Evolutionary conservation across 768 basidiomycete species (phyloP), one percentile per base, ranked within the genome.

Genomic region (Leccinum ochraceum): DNA sequence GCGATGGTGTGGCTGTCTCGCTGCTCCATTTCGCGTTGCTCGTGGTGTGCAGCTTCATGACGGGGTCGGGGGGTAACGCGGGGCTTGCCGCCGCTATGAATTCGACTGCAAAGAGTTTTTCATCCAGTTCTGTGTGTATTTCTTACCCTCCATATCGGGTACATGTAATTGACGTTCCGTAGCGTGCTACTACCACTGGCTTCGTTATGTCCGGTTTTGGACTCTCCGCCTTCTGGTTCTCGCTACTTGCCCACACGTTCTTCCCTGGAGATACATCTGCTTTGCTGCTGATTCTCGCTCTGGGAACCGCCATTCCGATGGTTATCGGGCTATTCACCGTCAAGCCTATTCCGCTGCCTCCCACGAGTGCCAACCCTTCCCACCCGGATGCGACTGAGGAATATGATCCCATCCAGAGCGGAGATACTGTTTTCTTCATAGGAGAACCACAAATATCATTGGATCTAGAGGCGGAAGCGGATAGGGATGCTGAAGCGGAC

Each of bases 191-290:
- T 0, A 83, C 86, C 9, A 92, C 89, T 0, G 88, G 89, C 2
- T 71, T 93, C 9, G 93, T 95, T 36, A 74, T 94, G 20, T 92
- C 92, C 0, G 94, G 92, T 34, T 94, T 92, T 63, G 94, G 95
- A 0, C 83, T 98, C 16, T 94, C 92, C 0, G 95, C 95, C 0
- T 96, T 96, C 78, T 79, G 91, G 63, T 97, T 95, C 75, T 90
- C 92, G 13, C 81, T 86, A 1, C 75, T 95, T 39, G 86, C 92
- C 0, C 87, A 88, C 58, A 67, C 83, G 0, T 71, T 87, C 48
- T 95, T 86, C 67, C 86, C 90, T 0, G 93, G 91, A 0, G 81
- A 94, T 66, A 91, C 90, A 0, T 89, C 88, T 1, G 81, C 86
- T 1, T 89, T 96, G 67, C 75, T 98, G 1, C 79, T 89, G 0